Evolutionary conservation across 1,284 basidiomycete species (phyloP).

Genomic region (Trichosporon faecale): DNA sequence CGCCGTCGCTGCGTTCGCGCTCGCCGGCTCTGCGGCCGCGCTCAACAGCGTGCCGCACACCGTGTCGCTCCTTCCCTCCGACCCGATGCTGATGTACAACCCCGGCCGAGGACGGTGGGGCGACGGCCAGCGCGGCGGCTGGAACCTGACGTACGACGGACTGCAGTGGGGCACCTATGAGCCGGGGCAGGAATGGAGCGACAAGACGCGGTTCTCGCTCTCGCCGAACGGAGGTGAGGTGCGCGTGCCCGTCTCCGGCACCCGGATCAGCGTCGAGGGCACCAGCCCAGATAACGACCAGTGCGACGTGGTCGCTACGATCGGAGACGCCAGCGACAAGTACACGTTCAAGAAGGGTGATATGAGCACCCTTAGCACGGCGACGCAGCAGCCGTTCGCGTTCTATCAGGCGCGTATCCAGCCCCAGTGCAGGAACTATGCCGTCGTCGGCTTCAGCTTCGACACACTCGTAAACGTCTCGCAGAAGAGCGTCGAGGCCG

Average conservation of each 20-base stretch:
- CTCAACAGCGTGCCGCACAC: not conserved
- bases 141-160: constrained; percentile 6
- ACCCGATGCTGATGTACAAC: constrained; percentile 9
- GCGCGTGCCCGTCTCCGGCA: not conserved
- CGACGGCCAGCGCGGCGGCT: not conserved
- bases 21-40: not conserved
- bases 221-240: not conserved
- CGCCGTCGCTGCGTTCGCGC: not conserved
- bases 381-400: not conserved
- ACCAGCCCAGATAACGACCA: not conserved
- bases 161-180: not conserved
- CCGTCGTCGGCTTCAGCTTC: not conserved
- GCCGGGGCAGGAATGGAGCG: constrained; percentile 5
- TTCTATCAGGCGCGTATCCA: not conserved
- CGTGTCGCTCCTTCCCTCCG: not conserved
- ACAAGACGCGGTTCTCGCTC: not conserved
- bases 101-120: not conserved
- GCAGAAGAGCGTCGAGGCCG: not conserved
- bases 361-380: not conserved
- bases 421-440: not conserved
- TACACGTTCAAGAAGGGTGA: not conserved
- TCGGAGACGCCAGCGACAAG: not conserved
- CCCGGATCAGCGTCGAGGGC: not conserved
- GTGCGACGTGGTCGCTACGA: not conserved
- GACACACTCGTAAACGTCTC: not conserved